Percentiles rank a stretch among this genome's conserved stretches.
phyloP scores from a whole-genome alignment of 2,329 filamentous ascomycete genomes.

The Ophiocordyceps unilateralis region DNA sequence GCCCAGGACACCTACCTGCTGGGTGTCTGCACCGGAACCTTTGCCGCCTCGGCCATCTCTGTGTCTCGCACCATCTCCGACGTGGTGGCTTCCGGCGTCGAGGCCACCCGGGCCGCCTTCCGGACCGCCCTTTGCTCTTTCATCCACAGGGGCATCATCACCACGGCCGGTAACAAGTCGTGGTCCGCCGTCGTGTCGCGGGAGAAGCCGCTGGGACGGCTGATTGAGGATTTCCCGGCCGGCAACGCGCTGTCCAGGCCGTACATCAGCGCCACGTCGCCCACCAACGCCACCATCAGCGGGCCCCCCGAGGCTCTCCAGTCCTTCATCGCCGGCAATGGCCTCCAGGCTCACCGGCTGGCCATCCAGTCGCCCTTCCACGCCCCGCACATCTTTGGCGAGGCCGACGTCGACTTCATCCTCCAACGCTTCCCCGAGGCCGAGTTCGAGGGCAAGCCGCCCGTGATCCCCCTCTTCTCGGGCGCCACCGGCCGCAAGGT shows the following conservation, averaged over 20 bases:
- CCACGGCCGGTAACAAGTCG: background rate
- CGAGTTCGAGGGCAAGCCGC: background rate
- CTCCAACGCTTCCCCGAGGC: background rate
- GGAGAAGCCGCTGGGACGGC: conserved; percentile 2
- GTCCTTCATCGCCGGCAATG: conserved; percentile 4
- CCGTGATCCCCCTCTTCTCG: background rate
- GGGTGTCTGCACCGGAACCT: conserved; percentile 10
- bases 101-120: conserved; percentile 6
- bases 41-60: conserved; percentile 10
- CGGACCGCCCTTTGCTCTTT: conserved; percentile 8
- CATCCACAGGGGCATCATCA: conserved; percentile 2
- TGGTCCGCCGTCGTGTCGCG: conserved; percentile 7
- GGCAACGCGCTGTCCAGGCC: conserved; percentile 1
- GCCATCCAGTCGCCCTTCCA: conserved; percentile 10
- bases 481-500: background rate
- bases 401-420: background rate
- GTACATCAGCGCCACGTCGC: conserved; percentile 10
- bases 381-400: conserved; percentile 7
- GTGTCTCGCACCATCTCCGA: conserved; percentile 8
- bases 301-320: conserved; percentile 7
- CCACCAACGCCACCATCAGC: conserved; percentile 8
- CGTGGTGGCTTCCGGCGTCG: conserved; percentile 7
- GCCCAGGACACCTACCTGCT: conserved; percentile 6
- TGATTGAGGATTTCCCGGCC: background rate
- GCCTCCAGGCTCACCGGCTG: conserved; percentile 5